Evolutionary conservation across 2,329 filamentous ascomycete genomes (phyloP), one percentile per base, ranked within the genome.

Genomic region (Aspergillus brunneoviolaceus): DNA sequence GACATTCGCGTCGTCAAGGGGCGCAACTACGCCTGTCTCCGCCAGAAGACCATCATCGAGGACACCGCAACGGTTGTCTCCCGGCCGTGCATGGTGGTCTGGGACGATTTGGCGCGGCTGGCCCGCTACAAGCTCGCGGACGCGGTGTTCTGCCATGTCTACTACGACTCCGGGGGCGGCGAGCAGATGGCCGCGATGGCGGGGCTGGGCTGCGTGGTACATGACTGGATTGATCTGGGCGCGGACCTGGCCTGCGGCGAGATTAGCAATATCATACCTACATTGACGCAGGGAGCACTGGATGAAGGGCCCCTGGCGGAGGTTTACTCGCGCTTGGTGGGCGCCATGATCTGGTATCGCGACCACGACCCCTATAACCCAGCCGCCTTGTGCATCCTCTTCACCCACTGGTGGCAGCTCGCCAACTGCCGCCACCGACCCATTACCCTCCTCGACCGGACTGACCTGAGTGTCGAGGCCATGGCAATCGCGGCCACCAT

Each of bases 321-420:
- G 7, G 50, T 51, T 4, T 51, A 51, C 19, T 19, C 50, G 2
- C 50, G 50, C 50, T 33, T 35, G 19, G n/a, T 23, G 12, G 50
- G 50, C 2, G 50, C 50, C 9, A 39, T 51, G 50, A 39, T 51
- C 50, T 52, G 50, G 50, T 52, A 52, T 35, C 50, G 31, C 3
- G 50, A 52, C 4, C 19, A 52, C 19, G 31, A 52, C 14, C 31
- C 50, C 4, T 21, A 52, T 10, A 52, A 52, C 21, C 50, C 50
- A 7, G 50, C 50, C 4, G 50, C 50, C 11, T 5, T 35, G 5
- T 52, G 50, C 50, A 19, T 52, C 16, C 50, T 52, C 50, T 52
- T 35, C 50, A 52, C 50, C n/a, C 50, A 52, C 31, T 52, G 50
- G 31, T 52, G 50, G 50, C 50, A 52, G 5, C 50, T 52, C 31